These are phyloP conservation scores for Monosporascus sp. DNA, from an alignment of 2,329 filamentous ascomycete species.

Conservation along the genomic window DNA sequence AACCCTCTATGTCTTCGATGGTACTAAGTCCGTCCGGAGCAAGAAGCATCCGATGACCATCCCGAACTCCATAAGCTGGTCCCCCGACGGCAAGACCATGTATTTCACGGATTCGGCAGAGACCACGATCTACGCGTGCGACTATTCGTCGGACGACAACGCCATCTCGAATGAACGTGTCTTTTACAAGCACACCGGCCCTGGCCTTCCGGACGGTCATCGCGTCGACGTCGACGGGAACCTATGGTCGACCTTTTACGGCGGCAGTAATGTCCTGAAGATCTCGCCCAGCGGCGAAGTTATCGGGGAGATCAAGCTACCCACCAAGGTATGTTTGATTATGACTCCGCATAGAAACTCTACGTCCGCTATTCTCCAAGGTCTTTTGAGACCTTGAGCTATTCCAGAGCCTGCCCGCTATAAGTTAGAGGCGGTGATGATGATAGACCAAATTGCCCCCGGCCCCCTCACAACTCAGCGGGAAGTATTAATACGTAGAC, in stretches of 20 bases:
- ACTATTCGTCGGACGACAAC: constrained; percentile 63
- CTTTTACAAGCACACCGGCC: constrained; percentile 64
- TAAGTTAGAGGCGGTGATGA: background rate
- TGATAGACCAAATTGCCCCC: background rate
- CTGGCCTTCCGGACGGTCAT: constrained; percentile 76
- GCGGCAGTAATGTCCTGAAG: constrained; percentile 68
- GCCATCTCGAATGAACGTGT: constrained; percentile 61
- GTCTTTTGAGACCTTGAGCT: too few relatives aligned
- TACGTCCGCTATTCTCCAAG: too few relatives aligned
- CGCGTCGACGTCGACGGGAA: constrained; percentile 78
- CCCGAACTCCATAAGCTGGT: constrained; percentile 83
- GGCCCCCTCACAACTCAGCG: background rate
- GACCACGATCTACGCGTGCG: constrained; percentile 65
- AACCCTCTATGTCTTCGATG: constrained; percentile 66
- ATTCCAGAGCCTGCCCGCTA: too few relatives aligned
- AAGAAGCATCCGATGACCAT: constrained; percentile 61
- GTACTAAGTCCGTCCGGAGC: constrained; percentile 53
- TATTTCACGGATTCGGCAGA: constrained; percentile 79
- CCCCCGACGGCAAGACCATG: constrained; percentile 63
- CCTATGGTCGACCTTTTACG: constrained; percentile 85
- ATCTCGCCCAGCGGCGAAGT: constrained; percentile 65
- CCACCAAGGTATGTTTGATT: constrained; percentile 42
- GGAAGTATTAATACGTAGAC: constrained; percentile 11
- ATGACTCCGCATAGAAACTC: background rate
- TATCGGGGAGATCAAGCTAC: constrained; percentile 68